phyloP scores from a whole-genome alignment of 257 asterid genomes.

The Scutellaria minor region DNA sequence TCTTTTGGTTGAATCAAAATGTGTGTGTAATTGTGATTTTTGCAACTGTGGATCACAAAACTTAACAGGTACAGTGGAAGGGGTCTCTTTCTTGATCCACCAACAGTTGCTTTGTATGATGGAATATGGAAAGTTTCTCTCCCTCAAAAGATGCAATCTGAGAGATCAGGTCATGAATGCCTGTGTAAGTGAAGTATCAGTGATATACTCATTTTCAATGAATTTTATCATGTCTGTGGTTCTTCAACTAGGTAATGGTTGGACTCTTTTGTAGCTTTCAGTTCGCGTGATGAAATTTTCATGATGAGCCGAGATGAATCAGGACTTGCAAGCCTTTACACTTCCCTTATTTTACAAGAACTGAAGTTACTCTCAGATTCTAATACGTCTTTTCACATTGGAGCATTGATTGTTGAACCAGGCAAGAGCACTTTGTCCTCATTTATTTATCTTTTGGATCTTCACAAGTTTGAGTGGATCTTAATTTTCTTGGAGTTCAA shows the following conservation, averaged over 20 bases:
- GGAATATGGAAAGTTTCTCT: constrained; percentile 78
- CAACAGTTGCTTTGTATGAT: constrained; percentile 67
- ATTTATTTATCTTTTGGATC: not conserved
- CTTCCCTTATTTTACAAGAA: constrained; percentile 55
- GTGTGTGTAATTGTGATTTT: constrained; percentile 5
- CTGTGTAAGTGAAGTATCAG: constrained; percentile 54
- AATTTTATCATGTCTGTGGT: constrained; percentile 23
- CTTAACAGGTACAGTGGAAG: constrained; percentile 85
- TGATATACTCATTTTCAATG: not conserved
- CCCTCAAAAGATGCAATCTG: constrained; percentile 64
- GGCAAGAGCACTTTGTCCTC: constrained; percentile 50
- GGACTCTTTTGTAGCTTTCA: constrained; percentile 62
- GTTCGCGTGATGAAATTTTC: constrained; percentile 72
- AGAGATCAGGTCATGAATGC: constrained; percentile 44
- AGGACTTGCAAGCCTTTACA: constrained; percentile 59
- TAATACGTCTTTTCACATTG: constrained; percentile 51
- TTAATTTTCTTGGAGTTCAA: constrained; percentile 10
- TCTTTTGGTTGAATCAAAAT: constrained; percentile 5
- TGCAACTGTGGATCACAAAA: constrained; percentile 32
- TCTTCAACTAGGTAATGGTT: constrained; percentile 32
- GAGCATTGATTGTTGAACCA: constrained; percentile 93
- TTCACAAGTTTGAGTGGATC: constrained; percentile 10
- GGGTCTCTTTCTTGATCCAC: constrained; percentile 91
- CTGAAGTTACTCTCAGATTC: constrained; percentile 47
- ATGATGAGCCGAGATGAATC: constrained; percentile 67